Conservation (phyloP, 306 rosid genomes). For the Dalbergia oliveri region DNA sequence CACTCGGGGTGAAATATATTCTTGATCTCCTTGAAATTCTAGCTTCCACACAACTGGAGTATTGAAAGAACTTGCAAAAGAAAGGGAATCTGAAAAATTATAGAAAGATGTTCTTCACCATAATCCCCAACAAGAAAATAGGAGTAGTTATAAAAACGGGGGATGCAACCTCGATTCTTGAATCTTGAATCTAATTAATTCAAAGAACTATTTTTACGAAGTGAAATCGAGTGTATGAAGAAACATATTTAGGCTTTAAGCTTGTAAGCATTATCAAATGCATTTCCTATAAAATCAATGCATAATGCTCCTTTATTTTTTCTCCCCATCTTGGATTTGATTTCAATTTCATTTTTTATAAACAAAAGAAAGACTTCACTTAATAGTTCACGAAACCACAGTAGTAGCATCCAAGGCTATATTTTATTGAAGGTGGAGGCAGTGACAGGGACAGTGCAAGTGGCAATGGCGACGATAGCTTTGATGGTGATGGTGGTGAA, state of each 20-base stretch:
- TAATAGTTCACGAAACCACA: not conserved
- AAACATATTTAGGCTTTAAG: not conserved
- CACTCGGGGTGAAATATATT: not conserved
- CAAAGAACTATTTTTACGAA: not conserved
- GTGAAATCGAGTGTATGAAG: not conserved
- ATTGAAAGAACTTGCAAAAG: not conserved
- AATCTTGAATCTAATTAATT: slow-evolving; percentile 23
- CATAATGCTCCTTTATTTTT: not conserved
- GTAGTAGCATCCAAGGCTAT: not conserved
- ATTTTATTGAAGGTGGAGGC: too few species aligned
- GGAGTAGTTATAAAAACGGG: not conserved
- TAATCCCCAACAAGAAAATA: not conserved
- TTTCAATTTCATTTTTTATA: not conserved
- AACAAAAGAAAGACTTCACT: not conserved
- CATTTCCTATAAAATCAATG: not conserved
- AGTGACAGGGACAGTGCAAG: too few species aligned
- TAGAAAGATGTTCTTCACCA: not conserved
- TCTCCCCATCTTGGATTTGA: not conserved
- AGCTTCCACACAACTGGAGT: not conserved
- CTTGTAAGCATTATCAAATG: not conserved
- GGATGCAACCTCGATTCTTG: not conserved
- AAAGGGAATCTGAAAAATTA: not conserved
- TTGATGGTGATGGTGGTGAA: too few species aligned
- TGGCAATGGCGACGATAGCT: too few species aligned
- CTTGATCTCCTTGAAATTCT: not conserved